Evolutionary conservation across 139 green algal species (phyloP).

Genomic region (Edaphochlamys debaryana): DNA sequence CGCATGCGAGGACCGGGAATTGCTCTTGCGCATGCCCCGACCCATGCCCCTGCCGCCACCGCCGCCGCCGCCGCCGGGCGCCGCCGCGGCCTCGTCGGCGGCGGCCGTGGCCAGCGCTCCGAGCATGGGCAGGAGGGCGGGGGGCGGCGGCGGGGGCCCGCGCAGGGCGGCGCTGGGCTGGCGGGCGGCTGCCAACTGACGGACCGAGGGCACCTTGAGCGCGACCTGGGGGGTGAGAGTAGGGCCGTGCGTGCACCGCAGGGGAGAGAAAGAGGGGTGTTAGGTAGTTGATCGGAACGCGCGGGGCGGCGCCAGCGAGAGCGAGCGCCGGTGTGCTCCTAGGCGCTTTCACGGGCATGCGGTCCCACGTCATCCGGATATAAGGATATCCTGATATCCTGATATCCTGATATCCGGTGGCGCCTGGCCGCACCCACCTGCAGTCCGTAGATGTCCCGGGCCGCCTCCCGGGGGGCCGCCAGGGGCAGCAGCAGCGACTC

Average conservation of each 20-base stretch:
- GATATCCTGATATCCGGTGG: not conserved
- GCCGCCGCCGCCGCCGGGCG: constrained; percentile 5
- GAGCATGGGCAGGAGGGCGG: constrained; percentile 10
- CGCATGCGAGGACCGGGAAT: too few relatives aligned
- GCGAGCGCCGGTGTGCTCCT: too few relatives aligned
- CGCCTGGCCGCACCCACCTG: not conserved
- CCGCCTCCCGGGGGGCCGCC: not conserved
- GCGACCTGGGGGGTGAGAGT: not conserved
- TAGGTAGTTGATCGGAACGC: too few relatives aligned
- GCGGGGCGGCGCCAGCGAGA: too few relatives aligned
- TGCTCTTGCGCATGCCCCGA: too few relatives aligned
- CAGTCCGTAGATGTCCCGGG: not conserved
- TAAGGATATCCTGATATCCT: too few relatives aligned
- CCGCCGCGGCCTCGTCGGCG: constrained; percentile 1
- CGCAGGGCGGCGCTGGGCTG: not conserved
- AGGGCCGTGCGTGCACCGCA: not conserved
- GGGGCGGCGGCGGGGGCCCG: constrained; percentile 11
- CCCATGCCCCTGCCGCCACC: not conserved
- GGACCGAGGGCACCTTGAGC: constrained; percentile 6
- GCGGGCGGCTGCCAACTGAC: not conserved
- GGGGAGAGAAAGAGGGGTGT: not conserved
- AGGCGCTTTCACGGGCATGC: too few relatives aligned
- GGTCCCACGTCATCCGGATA: not conserved
- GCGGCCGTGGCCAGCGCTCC: constrained; percentile 9
- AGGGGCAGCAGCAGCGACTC: constrained; percentile 10